Evolutionary conservation across 2,329 filamentous ascomycete species (phyloP).

Genomic region (Pestalotiopsis sp.): DNA sequence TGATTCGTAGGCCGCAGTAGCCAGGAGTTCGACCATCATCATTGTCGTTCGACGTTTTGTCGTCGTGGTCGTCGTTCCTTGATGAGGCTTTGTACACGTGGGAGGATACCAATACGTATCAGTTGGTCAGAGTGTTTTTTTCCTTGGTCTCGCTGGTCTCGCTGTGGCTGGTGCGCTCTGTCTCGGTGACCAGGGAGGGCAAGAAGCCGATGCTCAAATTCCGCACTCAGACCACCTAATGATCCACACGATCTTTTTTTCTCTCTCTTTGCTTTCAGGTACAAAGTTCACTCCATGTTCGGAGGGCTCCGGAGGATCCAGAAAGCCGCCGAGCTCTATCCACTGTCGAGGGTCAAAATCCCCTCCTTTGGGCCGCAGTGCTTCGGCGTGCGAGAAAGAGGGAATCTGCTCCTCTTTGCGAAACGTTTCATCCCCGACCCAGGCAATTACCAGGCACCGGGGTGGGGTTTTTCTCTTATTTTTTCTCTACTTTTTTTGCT

Average conservation of each 20-base stretch:
- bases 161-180: not conserved
- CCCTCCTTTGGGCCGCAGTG: conserved; percentile 4
- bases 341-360: not conserved
- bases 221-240: not conserved
- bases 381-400: not conserved
- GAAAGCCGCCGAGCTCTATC: conserved; percentile 6
- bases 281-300: not conserved
- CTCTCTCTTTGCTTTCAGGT: not conserved
- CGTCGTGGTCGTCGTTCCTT: not conserved
- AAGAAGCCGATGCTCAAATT: not conserved
- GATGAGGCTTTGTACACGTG: not conserved
- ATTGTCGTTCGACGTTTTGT: not conserved
- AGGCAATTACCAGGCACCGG: not conserved
- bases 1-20: not conserved
- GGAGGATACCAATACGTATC: not conserved
- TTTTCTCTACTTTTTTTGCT: not conserved
- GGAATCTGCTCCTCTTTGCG: not conserved
- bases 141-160: not conserved
- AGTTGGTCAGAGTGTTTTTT: not conserved
- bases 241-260: not conserved
- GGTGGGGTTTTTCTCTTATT: not conserved
- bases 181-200: not conserved
- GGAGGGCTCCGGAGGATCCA: conserved; percentile 3
- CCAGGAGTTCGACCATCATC: not conserved
- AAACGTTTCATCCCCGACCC: conserved; percentile 2